These are phyloP conservation scores for Apostasia shenzhenica DNA, from an alignment of 106 monocot species.

Conservation along the genomic window DNA sequence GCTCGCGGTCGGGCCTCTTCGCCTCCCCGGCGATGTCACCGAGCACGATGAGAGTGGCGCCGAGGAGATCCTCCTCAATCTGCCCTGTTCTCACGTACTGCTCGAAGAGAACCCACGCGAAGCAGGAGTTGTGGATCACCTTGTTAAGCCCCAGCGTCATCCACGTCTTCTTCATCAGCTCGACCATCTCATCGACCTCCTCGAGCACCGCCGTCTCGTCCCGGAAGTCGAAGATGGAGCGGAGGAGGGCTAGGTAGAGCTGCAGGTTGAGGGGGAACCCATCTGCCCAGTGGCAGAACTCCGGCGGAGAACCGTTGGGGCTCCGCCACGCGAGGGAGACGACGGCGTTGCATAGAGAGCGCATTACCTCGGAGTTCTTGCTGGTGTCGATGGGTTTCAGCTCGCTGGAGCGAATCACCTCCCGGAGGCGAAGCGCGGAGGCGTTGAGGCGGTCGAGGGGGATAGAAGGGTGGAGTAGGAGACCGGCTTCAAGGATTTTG, in stretches of 20 bases:
- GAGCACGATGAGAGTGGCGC: conserved; percentile 24
- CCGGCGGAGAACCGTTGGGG: background rate
- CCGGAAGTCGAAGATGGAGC: conserved; percentile 25
- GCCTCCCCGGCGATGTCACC: conserved; percentile 35
- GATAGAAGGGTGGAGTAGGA: conserved; percentile 19
- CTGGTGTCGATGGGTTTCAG: conserved; percentile 25
- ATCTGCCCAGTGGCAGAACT: conserved; percentile 43
- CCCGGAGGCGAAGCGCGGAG: conserved; percentile 9
- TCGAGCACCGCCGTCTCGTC: conserved; percentile 36
- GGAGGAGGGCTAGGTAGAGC: conserved; percentile 32
- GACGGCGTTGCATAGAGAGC: conserved; percentile 15
- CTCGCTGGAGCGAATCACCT: conserved; percentile 18
- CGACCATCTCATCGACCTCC: conserved; percentile 43
- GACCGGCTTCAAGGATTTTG: conserved; percentile 36
- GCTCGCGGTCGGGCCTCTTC: conserved; percentile 25
- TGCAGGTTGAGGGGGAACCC: conserved; percentile 41
- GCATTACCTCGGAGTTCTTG: conserved; percentile 34
- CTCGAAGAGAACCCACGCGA: conserved; percentile 48
- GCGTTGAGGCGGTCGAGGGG: conserved; percentile 23
- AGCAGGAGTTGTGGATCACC: conserved; percentile 43
- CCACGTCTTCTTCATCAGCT: conserved; percentile 54
- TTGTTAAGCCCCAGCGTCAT: conserved; percentile 26
- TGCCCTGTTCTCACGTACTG: conserved; percentile 39
- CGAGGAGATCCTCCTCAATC: conserved; percentile 33
- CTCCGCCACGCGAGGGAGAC: conserved; percentile 23